Evolutionary conservation across 2,329 filamentous ascomycete species (phyloP).

Genomic region (Colletotrichum cuscutae): DNA sequence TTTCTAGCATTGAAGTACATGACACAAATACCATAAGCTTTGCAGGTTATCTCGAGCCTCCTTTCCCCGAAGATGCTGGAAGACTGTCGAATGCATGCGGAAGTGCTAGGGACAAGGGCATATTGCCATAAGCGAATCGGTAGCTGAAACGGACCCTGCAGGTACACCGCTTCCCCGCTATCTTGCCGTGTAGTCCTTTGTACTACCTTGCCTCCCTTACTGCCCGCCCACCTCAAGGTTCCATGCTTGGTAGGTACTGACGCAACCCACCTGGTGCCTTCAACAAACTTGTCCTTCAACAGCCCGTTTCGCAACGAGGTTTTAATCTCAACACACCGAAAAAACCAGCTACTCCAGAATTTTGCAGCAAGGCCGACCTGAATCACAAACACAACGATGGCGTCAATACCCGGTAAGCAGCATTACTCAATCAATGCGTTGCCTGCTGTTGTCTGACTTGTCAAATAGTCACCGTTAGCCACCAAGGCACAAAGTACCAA

Average conservation of each 20-base stretch:
- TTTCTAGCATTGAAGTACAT: neutral
- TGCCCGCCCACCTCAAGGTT: constrained; percentile 10
- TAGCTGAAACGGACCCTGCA: constrained; percentile 33
- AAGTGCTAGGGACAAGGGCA: constrained; percentile 2
- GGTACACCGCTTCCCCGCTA: constrained; percentile 36
- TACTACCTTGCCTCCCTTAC: constrained; percentile 16
- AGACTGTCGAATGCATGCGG: constrained; percentile 12
- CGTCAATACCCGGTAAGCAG: constrained; percentile 63
- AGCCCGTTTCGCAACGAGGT: constrained; percentile 8
- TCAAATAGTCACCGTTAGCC: constrained; percentile 84
- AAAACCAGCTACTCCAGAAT: constrained; percentile 10
- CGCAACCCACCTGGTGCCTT: constrained; percentile 35
- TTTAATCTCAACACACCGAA: constrained; percentile 4
- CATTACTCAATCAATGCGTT: constrained; percentile 1
- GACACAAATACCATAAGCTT: neutral
- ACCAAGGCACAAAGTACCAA: constrained; percentile 94
- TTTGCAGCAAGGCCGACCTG: constrained; percentile 27
- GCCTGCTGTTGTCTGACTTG: constrained; percentile 38
- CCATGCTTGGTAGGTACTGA: constrained; percentile 18
- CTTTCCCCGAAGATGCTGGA: constrained; percentile 14
- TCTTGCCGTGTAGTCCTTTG: constrained; percentile 10
- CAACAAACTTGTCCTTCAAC: constrained; percentile 30
- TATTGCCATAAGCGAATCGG: constrained; percentile 29
- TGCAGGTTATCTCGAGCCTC: neutral
- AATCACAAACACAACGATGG: constrained; percentile 52